Base-by-base conservation (phyloP, 768 basidiomycete genomes). In the Suillus plorans region DNA sequence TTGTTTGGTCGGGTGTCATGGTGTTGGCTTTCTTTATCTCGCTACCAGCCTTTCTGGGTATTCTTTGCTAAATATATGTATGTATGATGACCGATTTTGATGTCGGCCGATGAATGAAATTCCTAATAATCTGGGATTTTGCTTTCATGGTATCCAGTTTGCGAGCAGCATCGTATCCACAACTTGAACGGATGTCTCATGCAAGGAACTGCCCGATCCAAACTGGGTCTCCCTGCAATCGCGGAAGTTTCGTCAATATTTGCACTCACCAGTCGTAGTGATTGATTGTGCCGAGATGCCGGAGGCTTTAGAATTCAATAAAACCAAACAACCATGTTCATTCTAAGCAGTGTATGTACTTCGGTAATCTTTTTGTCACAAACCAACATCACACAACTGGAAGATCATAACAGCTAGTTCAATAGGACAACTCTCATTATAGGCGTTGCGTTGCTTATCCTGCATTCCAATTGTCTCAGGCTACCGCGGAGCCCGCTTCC, bases 271-370 rank as follows among this genome's bases (percentile, higher is more conserved):
- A 47, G 18, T 39, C 9, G 16, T 20, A 63, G 41, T 18, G 50
- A 52, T 16, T 28, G 18, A 49, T 45, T 14, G 13, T 53, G 62
- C 62, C 62, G 49, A 44, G 50, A 47, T 59, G 63, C 66, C 65
- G 71, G 71, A 64, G 62, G 66, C 67, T 67, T 68, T 73, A 70
- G 60, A 70, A 67, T 71, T 71, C 70, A 73, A 74, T 60, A 75
- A 34, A 52, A 44, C 57, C 60, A 74, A 74, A 74, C 60, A 74
- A 39, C 44, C 25, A 31, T 58, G 57, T 10, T 45, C 44, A 9
- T 37, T 36, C 14, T 22, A 22, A 13, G 45, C n/a, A 22, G 47
- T 25, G 22, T 10, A 10, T 45, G 18, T 31, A 53, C 25, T 28
- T 28, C 5, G 9, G 28, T 18, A 53, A 31, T 18, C 16, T 20